These are phyloP conservation scores for Xylaria sp. DNA, from an alignment of 2,329 filamentous ascomycete species.

Conservation along the genomic window DNA sequence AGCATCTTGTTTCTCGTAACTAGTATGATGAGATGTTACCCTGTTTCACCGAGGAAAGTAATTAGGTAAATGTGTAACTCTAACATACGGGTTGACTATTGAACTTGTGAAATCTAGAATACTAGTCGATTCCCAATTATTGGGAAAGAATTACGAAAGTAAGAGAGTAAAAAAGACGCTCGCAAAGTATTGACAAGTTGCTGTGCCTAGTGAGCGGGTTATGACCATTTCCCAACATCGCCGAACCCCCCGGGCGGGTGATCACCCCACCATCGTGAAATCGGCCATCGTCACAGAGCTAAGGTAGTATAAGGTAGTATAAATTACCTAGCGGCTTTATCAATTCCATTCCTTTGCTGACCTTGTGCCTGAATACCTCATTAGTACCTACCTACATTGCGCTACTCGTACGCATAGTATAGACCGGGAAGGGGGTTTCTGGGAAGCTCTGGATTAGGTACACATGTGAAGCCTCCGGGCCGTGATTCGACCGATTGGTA, in stretches of 20 bases:
- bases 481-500: slow-evolving; percentile 3
- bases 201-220: background rate
- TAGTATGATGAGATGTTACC: background rate
- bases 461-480: background rate
- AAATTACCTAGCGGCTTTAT: too few species aligned
- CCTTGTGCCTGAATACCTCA: background rate
- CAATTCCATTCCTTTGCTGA: too few species aligned
- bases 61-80: background rate
- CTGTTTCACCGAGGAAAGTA: background rate
- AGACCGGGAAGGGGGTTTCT: background rate
- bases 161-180: background rate
- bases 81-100: too few species aligned
- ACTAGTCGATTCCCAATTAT: background rate
- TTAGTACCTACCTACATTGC: background rate
- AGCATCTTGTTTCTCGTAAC: background rate
- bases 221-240: background rate
- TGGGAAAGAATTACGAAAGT: background rate
- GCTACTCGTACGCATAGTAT: too few species aligned
- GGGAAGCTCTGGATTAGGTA: slow-evolving; percentile 6
- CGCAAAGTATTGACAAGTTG: slow-evolving; percentile 10
- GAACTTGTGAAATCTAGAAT: background rate
- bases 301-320: too few species aligned
- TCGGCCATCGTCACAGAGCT: background rate
- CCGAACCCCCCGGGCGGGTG: background rate
- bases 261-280: background rate